Conservation (phyloP, 495 filamentous ascomycete genomes). For the Podospora comata region DNA sequence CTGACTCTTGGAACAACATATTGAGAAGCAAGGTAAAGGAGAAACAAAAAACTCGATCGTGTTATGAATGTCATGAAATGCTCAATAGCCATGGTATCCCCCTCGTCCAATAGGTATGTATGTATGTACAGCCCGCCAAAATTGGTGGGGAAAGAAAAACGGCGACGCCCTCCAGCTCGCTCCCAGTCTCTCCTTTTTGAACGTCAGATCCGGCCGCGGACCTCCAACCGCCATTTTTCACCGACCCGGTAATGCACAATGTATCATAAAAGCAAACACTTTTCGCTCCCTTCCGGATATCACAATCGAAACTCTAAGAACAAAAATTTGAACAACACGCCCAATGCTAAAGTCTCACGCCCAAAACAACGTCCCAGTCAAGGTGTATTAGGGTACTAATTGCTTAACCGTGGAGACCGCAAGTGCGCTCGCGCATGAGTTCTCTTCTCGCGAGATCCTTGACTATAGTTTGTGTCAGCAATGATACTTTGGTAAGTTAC, state of each 20-base stretch:
- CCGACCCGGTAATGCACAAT: constrained; percentile 21
- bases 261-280: constrained; percentile 12
- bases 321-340: background rate
- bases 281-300: constrained; percentile 13
- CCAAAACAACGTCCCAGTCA: background rate
- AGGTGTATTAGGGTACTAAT: background rate
- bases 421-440: constrained; percentile 66
- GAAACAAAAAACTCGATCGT: background rate
- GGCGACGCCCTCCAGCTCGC: background rate
- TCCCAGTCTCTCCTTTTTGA: constrained; percentile 7
- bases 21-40: background rate
- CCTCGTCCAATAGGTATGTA: constrained; percentile 15
- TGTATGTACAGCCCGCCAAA: constrained; percentile 27
- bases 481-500: constrained; percentile 2
- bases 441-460: constrained; percentile 73
- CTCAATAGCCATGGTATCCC: constrained; percentile 28
- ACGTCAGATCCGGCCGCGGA: constrained; percentile 19
- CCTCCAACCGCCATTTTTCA: constrained; percentile 19
- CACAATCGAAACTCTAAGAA: background rate
- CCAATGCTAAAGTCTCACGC: constrained; percentile 15
- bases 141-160: constrained; percentile 6
- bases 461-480: constrained; percentile 48
- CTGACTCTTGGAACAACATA: background rate
- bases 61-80: constrained; percentile 1
- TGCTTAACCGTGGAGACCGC: constrained; percentile 47